Evolutionary conservation across 345 rosid genomes (phyloP), one percentile per base, ranked within the genome.

Genomic region (Jatropha curcas): DNA sequence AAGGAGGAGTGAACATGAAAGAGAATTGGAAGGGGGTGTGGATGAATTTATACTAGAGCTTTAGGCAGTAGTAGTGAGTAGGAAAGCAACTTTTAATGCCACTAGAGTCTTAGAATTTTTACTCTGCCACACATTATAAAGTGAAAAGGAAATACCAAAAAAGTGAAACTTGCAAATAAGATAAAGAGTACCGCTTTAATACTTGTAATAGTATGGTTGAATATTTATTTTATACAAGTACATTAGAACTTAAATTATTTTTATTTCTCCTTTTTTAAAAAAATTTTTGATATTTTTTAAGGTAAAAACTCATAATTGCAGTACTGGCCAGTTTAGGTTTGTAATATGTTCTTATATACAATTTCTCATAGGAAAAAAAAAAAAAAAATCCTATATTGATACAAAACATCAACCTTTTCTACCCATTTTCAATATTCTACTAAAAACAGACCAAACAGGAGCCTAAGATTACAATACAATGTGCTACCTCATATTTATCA

Each of bases 11-110:
- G 46, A 35, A 34, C 35, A 65, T 82, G 87, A 60, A 70, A 46
- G 84, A 37, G 50, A 50, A 65, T 71, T 77, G 85, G 58, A 51
- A n/a, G 70, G 77, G 73, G 67, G 39, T 24, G 72, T 53, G 71
- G 67, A 55, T 37, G 60, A 48, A 84, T 84, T 84, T 84, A 86
- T 84, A 86, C 80, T 4, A 3, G 71, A 65, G 70, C 17, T 65
- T 1, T 14, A 0, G 27, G 70, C 53, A 14, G 16, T 5, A 84
- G 75, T 6, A 3, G 71, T 3, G 48, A 16, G 55, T 48, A 4
- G 35, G n/a, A 22, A 19, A 20, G 5, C 14, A 34, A 13, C 59
- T 27, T 59, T 67, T 73, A 51, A 31, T 19, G 68, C 68, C 82
- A 76, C 78, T 64, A 58, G 8, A 72, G 27, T 39, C 50, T 4